Evolutionary conservation across 441 rosid species (phyloP).

Genomic region (Erysimum cheiri): DNA sequence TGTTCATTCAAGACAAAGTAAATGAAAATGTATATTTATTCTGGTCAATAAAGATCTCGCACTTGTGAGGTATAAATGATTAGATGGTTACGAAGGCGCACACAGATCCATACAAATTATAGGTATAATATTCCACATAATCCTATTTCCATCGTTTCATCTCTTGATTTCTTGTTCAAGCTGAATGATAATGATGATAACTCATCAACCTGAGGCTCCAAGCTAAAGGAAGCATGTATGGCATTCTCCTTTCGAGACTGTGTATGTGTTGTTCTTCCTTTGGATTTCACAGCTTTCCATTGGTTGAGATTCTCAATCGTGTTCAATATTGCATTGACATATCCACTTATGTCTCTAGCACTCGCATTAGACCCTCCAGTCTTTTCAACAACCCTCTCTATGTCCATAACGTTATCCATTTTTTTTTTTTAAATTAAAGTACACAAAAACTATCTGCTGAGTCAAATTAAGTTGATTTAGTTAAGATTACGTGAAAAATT

Average conservation of each 20-base stretch:
- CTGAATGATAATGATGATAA: constrained; percentile 35
- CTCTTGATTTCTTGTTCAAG: constrained; percentile 37
- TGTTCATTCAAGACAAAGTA: no score
- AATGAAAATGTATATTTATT: no score
- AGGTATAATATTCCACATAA: no score
- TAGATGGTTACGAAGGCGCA: no score
- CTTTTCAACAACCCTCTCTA: constrained; percentile 42
- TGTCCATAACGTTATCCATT: constrained; percentile 42
- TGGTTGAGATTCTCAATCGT: constrained; percentile 84
- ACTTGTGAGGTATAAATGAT: no score
- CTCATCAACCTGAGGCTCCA: constrained; percentile 46
- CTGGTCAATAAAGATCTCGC: no score
- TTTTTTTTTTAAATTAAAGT: no score
- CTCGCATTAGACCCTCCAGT: constrained; percentile 30
- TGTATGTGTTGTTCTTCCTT: constrained; percentile 50
- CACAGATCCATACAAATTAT: no score
- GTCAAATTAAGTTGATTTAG: no score
- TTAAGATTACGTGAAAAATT: no score
- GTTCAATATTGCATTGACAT: constrained; percentile 66
- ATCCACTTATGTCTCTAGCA: constrained; percentile 59
- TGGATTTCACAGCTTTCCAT: constrained; percentile 79
- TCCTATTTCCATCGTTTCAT: constrained; percentile 12
- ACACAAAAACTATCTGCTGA: no score
- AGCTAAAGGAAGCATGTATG: constrained; percentile 44
- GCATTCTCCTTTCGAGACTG: constrained; percentile 60